phyloP scores from a whole-genome alignment of 371 early-diverging fungal species.

The Mucor mucedo region DNA sequence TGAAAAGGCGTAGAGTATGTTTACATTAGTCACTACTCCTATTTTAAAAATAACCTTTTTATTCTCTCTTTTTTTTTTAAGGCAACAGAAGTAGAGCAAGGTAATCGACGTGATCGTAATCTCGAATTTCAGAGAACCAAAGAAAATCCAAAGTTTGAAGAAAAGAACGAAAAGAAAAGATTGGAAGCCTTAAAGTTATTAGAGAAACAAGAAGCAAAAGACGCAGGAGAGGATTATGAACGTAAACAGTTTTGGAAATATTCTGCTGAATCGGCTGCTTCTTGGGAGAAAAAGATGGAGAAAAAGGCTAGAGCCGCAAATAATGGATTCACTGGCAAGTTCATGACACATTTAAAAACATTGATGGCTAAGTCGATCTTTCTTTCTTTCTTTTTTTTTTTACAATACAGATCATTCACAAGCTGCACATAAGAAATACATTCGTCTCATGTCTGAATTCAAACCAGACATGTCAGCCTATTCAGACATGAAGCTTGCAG shows the following conservation, averaged over 20 bases:
- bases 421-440: constrained; percentile 87
- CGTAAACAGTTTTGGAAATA: constrained; percentile 82
- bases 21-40: neutral
- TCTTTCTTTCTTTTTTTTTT: neutral
- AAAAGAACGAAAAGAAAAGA: constrained; percentile 68
- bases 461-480: constrained; percentile 86
- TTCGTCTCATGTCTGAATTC: constrained; percentile 73
- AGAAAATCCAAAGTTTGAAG: constrained; percentile 70
- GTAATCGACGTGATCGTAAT: constrained; percentile 81
- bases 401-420: constrained; percentile 74
- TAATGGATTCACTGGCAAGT: constrained; percentile 81
- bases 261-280: constrained; percentile 86
- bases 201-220: constrained; percentile 65
- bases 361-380: neutral
- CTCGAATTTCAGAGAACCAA: constrained; percentile 79
- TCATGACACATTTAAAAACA: neutral
- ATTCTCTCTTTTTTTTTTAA: constrained; percentile 5
- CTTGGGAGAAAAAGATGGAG: constrained; percentile 83
- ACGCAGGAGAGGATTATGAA: constrained; percentile 83
- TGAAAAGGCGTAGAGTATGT: constrained; percentile 61
- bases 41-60: neutral
- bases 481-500: constrained; percentile 64
- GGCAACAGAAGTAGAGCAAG: constrained; percentile 67
- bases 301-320: constrained; percentile 69
- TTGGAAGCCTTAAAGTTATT: constrained; percentile 76